Percentiles rank a stretch among this genome's conserved stretches.
Conservation (phyloP, 352 stramenopile genomes). For the Phytophthora pini region DNA sequence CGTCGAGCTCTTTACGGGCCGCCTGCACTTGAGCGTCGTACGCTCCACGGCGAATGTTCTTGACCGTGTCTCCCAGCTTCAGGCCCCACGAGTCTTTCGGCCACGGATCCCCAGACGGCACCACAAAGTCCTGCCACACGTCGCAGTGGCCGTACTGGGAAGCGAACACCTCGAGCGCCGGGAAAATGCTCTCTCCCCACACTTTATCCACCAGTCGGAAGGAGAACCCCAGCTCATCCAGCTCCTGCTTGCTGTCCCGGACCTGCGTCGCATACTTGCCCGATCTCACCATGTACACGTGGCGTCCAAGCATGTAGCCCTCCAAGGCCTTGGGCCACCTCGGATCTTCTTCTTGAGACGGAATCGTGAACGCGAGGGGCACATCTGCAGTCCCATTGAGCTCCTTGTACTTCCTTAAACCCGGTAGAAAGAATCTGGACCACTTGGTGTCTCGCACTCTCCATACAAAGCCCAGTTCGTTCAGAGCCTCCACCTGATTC, state of each 20-base stretch:
- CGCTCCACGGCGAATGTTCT: conserved; percentile 90
- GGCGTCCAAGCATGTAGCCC: conserved; percentile 65
- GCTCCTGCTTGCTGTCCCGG: conserved; percentile 41
- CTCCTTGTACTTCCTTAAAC: conserved; percentile 59
- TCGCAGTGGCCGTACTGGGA: conserved; percentile 89
- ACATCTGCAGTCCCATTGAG: conserved; percentile 68
- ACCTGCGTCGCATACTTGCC: conserved; percentile 63
- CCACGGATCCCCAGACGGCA: conserved; percentile 81
- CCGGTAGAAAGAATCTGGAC: conserved; percentile 74
- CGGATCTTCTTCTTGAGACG: conserved; percentile 32
- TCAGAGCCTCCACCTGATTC: conserved; percentile 76
- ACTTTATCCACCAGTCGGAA: conserved; percentile 66
- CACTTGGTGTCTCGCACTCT: conserved; percentile 77
- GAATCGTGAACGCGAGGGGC: conserved; percentile 69
- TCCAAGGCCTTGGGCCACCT: conserved; percentile 58
- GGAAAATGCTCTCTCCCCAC: conserved; percentile 73
- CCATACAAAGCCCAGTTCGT: conserved; percentile 94
- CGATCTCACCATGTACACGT: conserved; percentile 74
- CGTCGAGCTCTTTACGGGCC: conserved; percentile 76
- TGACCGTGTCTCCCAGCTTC: conserved; percentile 90
- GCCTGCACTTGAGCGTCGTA: conserved; percentile 83
- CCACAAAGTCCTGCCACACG: conserved; percentile 92
- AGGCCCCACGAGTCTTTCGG: conserved; percentile 84
- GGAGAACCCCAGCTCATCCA: conserved; percentile 67
- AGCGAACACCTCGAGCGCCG: conserved; percentile 86